Evolutionary conservation across 495 filamentous ascomycete species (phyloP), one percentile per base, ranked within the genome.

Genomic region (Penicillium cataractarum): DNA sequence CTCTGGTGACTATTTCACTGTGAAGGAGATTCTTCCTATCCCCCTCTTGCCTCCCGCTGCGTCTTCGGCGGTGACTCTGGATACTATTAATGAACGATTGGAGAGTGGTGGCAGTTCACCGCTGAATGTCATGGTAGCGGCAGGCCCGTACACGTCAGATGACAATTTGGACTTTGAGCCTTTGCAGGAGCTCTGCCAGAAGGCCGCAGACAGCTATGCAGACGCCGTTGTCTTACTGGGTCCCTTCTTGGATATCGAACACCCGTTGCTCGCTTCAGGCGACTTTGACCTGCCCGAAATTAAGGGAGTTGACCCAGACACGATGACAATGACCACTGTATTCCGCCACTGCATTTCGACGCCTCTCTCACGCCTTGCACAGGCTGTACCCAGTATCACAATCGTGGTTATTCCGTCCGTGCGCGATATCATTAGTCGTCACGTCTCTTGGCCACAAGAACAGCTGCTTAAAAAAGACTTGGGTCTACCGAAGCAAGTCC

Each of bases 361-460:
- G 3, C 84, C 87, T 0, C 76, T 97, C 7, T 83, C 87, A 65
- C 76, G 79, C 10, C 86, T 97, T 55, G 85, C 78, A 10, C 75
- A 85, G 33, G 78, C 83, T 13, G 87, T 92, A 31, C 93, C 93
- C 3, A 83, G 83, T 61, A 87, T 94, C 73, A 90, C 85, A 15
- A 89, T 99, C 60, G 82, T 97, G 35, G 78, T 97, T 3, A 79
- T 97, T 2, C 95, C 95, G 10, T 93, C 89, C 6, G 84, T 94
- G 7, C 91, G 93, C n/a, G 95, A 99, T 66, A 85, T 89, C 0
- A 76, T 94, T 62, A 89, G 83, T 77, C 89, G 87, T 52, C 93
- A 97, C 74, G 88, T 92, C 27, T 88, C 90, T 27, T 99, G 90
- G 88, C 95, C 95, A 2, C 95, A 99, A 71, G 94, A 97, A 63